A percentile compares a stretch with the other conserved stretches of the same genome.
Conservation (phyloP, 2,329 filamentous ascomycete species). For the Aspergillus sp. region DNA sequence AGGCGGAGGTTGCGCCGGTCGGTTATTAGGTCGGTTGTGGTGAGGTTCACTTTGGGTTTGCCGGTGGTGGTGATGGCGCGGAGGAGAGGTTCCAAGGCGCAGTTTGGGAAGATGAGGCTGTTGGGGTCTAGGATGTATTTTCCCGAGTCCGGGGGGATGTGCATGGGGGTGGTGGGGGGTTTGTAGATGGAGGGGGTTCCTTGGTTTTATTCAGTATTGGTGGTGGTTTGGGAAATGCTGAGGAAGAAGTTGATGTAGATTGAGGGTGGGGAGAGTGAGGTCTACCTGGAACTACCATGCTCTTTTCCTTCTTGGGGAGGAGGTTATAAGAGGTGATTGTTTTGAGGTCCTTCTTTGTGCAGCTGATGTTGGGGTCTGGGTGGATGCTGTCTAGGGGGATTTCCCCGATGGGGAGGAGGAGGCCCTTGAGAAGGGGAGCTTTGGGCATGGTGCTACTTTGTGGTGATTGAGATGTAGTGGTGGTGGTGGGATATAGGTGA, state of each 20-base stretch:
- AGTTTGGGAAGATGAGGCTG: background rate
- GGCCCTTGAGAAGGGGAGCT: background rate
- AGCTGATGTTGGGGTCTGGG: background rate
- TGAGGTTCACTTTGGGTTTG: background rate
- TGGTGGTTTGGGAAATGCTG: no score
- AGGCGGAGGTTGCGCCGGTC: conserved; percentile 6
- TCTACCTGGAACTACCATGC: background rate
- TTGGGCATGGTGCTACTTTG: background rate
- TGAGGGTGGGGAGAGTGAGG: background rate
- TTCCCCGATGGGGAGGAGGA: background rate
- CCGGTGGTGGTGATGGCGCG: background rate
- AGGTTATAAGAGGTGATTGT: background rate
- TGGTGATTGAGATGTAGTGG: background rate
- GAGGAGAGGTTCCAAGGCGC: background rate
- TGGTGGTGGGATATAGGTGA: no score
- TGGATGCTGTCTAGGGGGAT: background rate
- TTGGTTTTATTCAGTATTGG: background rate
- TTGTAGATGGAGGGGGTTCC: background rate
- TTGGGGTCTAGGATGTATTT: background rate
- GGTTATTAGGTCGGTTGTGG: conserved; percentile 13
- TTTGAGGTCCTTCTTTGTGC: background rate
- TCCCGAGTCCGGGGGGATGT: background rate
- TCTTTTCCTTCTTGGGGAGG: background rate
- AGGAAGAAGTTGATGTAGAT: no score
- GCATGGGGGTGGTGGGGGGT: background rate